Evolutionary conservation across 305 asterid genomes (phyloP), one percentile per base, ranked within the genome.

Genomic region (Andrographis paniculata): DNA sequence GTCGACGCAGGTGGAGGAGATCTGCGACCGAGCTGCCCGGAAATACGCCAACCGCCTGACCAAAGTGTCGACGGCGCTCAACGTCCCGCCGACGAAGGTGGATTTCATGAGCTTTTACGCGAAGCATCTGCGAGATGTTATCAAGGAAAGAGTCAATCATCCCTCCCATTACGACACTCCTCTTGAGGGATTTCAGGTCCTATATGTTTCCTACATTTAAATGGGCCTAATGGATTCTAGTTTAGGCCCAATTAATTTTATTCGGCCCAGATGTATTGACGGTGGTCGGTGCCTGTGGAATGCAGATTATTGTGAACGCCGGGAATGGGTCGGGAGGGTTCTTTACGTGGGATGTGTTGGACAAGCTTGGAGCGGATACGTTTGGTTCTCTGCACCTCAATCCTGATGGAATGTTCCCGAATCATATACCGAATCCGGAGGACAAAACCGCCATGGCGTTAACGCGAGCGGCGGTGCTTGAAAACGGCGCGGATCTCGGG

Each of bases 261-360:
- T n/a, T n/a, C n/a, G n/a, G n/a, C n/a, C n/a, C n/a, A n/a, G n/a
- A n/a, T n/a, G n/a, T n/a, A 0, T 33, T 7, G n/a, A 2, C n/a
- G 38, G 4, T 27, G 10, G 10, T 27, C 38, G 12, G 42, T 17
- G 8, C 30, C 4, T 24, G 30, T 24, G 4, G 43, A 56, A 35
- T 60, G 69, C 86, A 87, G 94, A 84, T 88, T 67, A 77, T 84
- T 6, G 97, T 88, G 21, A 88, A 88, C 48, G 94, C 97, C 37
- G 97, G 97, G 38, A 88, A 88, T 41, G 97, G 97, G 36, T 88
- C 97, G 9, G 97, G 95, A 51, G 95, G 97, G 1, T 88, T 88
- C 78, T 88, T 84, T 76, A 88, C 97, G 0, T 88, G 80, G 80
- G 87, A 75, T 38, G 97, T 88, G 13, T 50, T 88, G 12, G 97